Percentiles rank a stretch among this genome's conserved stretches.
Conservation (phyloP, 257 asterid genomes). For the Scutellaria baicalensis region DNA sequence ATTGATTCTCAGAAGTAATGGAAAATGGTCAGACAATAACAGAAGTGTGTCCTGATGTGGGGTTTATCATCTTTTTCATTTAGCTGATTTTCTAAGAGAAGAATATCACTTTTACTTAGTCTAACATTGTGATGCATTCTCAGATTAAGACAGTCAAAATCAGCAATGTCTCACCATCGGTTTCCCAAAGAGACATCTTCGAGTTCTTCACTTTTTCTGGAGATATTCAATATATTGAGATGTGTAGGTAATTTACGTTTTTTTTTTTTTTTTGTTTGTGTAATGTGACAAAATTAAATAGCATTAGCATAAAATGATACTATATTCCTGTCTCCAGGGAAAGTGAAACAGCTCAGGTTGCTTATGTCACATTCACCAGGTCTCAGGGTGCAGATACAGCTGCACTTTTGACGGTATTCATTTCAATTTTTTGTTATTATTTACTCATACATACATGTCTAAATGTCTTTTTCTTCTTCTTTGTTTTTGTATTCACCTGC, state of each 20-base stretch:
- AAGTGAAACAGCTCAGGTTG: slow-evolving; percentile 28
- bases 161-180: slow-evolving; percentile 32
- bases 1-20: slow-evolving; percentile 26
- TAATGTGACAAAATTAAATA: no score
- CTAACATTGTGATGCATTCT: background rate
- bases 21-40: slow-evolving; percentile 13
- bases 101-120: background rate
- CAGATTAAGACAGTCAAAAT: slow-evolving; percentile 46
- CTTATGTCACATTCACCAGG: slow-evolving; percentile 34
- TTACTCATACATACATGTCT: background rate
- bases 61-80: slow-evolving; percentile 4
- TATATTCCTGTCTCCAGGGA: slow-evolving; percentile 25
- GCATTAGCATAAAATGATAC: no score
- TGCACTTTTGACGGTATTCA: slow-evolving; percentile 43
- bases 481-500: background rate
- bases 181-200: slow-evolving; percentile 31
- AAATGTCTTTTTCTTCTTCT: no score
- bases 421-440: background rate
- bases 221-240: slow-evolving; percentile 41
- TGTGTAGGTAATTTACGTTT: slow-evolving; percentile 32
- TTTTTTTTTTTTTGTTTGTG: no score
- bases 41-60: slow-evolving; percentile 34
- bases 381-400: slow-evolving; percentile 57
- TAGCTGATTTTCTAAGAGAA: background rate
- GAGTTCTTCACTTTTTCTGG: slow-evolving; percentile 54